A percentile compares a stretch with the other conserved stretches of the same genome.
Evolutionary conservation across 176 grass and related monocot species (phyloP).

Genomic region (Hsuehochloa calcarea): DNA sequence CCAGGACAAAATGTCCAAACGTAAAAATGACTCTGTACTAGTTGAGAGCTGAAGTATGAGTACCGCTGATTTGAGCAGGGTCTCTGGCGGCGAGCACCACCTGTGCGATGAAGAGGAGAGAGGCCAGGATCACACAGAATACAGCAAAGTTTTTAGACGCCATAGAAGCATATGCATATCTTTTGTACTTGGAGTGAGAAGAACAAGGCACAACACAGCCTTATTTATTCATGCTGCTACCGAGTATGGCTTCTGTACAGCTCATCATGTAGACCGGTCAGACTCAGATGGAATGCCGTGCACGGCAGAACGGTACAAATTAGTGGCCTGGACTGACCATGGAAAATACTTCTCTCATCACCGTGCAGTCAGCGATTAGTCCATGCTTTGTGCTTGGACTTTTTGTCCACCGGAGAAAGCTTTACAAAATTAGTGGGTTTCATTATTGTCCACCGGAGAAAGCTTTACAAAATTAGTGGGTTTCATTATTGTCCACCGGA

Average conservation of each 20-base stretch:
- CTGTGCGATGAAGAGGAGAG: background rate
- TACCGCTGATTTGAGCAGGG: background rate
- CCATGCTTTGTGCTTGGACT: no score
- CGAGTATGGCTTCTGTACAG: no score
- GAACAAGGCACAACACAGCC: background rate
- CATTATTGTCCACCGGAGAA: no score
- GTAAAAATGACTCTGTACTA: background rate
- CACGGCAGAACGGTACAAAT: background rate
- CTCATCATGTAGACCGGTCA: background rate
- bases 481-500: no score
- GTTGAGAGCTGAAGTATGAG: background rate
- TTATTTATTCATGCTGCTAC: background rate
- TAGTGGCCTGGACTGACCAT: no score
- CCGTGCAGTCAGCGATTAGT: no score
- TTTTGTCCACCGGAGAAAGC: no score
- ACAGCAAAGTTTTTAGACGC: background rate
- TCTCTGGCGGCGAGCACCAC: background rate
- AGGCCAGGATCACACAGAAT: background rate
- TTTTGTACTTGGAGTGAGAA: background rate
- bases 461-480: no score
- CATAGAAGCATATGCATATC: background rate
- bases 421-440: no score
- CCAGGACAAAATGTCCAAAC: no score
- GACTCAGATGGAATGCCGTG: background rate
- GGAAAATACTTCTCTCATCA: no score